A percentile compares a stretch with the other conserved stretches of the same genome.
Conservation (phyloP, 2,329 filamentous ascomycete species). For the Mycosphaerella sp. region DNA sequence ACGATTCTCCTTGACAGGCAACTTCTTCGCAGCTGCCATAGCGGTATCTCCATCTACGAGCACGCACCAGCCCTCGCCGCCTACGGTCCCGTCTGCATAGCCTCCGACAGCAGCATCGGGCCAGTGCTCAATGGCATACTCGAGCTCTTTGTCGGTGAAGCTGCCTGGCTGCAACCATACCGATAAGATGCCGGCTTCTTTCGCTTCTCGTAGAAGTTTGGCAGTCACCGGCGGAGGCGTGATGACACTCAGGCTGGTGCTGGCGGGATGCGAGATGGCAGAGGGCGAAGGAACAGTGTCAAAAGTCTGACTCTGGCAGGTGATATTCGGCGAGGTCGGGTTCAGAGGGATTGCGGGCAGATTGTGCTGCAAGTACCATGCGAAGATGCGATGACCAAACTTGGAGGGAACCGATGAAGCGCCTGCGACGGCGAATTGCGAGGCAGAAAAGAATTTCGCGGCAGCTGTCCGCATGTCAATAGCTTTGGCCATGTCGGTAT, state of each 20-base stretch:
- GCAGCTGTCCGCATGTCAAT: slow-evolving; percentile 60
- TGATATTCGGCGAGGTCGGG: slow-evolving; percentile 60
- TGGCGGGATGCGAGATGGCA: slow-evolving; percentile 57
- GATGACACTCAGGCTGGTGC: slow-evolving; percentile 77
- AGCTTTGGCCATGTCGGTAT: slow-evolving; percentile 1
- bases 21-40: slow-evolving; percentile 42
- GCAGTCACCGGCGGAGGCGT: slow-evolving; percentile 76
- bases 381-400: slow-evolving; percentile 85
- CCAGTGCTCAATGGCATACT: slow-evolving; percentile 64
- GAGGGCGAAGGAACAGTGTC: slow-evolving; percentile 60
- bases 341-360: slow-evolving; percentile 81
- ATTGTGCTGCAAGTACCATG: slow-evolving; percentile 75
- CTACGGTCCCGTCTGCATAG: slow-evolving; percentile 58
- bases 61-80: slow-evolving; percentile 77
- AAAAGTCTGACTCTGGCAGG: slow-evolving; percentile 55
- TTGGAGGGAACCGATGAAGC: slow-evolving; percentile 80
- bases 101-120: slow-evolving; percentile 60
- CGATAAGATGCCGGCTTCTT: slow-evolving; percentile 62
- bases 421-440: slow-evolving; percentile 81
- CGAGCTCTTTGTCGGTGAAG: slow-evolving; percentile 69
- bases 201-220: slow-evolving; percentile 69
- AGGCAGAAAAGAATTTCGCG: slow-evolving; percentile 72
- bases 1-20: background rate
- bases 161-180: slow-evolving; percentile 91
- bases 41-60: slow-evolving; percentile 73